Conservation (phyloP, 2,329 filamentous ascomycete species). For the Verticillium klebahnii region DNA sequence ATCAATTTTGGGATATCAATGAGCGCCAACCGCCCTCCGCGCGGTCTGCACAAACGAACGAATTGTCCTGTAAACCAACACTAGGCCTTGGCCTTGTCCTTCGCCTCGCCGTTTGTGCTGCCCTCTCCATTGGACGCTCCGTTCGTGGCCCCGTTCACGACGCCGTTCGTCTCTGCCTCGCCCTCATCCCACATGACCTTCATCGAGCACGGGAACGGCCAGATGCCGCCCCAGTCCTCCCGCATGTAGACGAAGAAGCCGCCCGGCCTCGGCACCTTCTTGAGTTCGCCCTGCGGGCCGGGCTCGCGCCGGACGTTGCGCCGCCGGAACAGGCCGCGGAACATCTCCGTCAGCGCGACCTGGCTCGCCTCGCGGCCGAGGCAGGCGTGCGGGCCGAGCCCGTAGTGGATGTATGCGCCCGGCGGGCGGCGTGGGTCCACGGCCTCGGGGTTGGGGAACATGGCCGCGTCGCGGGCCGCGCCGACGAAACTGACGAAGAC, state of each 20-base stretch:
- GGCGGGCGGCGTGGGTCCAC: slow-evolving; percentile 61
- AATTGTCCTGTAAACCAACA: neutral
- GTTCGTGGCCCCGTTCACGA: neutral
- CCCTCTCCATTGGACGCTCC: neutral
- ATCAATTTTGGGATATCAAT: neutral
- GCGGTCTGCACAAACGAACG: neutral
- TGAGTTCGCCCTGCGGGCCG: slow-evolving; percentile 62
- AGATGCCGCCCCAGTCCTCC: slow-evolving; percentile 55
- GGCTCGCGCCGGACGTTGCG: slow-evolving; percentile 56
- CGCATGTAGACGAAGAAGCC: slow-evolving; percentile 59
- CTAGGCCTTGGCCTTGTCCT: neutral
- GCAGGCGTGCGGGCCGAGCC: slow-evolving; percentile 57
- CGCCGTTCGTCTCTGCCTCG: neutral
- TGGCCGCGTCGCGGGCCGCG: slow-evolving; percentile 49
- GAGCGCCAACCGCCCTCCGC: neutral
- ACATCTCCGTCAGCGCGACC: slow-evolving; percentile 61
- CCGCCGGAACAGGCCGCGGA: slow-evolving; percentile 59
- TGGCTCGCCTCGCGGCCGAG: slow-evolving; percentile 58
- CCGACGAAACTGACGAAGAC: slow-evolving; percentile 61
- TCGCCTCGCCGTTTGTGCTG: neutral
- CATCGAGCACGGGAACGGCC: slow-evolving; percentile 47
- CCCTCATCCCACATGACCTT: slow-evolving; percentile 46
- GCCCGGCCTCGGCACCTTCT: slow-evolving; percentile 54
- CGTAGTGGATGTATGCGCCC: slow-evolving; percentile 61
- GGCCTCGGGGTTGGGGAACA: slow-evolving; percentile 57